Conservation (phyloP, 1,139 yeast genomes). For the Blastobotrys illinoisensis region DNA sequence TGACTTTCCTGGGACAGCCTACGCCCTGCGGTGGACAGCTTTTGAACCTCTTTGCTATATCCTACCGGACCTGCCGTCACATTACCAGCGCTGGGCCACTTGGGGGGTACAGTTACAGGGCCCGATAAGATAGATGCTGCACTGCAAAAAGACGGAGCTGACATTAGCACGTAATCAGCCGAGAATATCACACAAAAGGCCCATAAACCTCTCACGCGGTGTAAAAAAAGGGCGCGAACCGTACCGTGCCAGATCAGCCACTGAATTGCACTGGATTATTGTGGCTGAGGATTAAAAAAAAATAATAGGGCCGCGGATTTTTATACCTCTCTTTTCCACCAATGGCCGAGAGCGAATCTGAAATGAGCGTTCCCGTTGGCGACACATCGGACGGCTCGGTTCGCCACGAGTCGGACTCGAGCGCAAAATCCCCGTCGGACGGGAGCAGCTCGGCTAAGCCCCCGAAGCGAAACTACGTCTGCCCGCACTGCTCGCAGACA, state of each 20-base stretch:
- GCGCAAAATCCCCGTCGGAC: neutral
- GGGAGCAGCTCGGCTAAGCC: neutral
- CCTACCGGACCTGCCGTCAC: too few species aligned
- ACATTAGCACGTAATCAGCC: neutral
- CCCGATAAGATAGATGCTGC: neutral
- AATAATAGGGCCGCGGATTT: too few species aligned
- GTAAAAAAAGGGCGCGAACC: neutral
- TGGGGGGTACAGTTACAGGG: too few species aligned
- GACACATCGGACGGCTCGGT: neutral
- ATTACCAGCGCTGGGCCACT: too few species aligned
- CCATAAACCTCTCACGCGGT: neutral
- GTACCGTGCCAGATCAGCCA: neutral
- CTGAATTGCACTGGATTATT: too few species aligned
- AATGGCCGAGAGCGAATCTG: neutral
- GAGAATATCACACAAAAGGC: neutral
- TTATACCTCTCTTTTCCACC: neutral
- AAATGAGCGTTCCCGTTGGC: neutral
- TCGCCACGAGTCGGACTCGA: neutral
- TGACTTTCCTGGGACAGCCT: neutral
- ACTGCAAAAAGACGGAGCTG: neutral
- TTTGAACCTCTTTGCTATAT: too few species aligned
- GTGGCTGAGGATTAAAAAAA: neutral
- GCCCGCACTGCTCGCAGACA: conserved; percentile 54
- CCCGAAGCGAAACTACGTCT: conserved; percentile 21
- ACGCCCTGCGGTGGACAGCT: too few species aligned